Evolutionary conservation across 1,139 yeast species (phyloP).

Genomic region (Casaregolazyma lundiana): DNA sequence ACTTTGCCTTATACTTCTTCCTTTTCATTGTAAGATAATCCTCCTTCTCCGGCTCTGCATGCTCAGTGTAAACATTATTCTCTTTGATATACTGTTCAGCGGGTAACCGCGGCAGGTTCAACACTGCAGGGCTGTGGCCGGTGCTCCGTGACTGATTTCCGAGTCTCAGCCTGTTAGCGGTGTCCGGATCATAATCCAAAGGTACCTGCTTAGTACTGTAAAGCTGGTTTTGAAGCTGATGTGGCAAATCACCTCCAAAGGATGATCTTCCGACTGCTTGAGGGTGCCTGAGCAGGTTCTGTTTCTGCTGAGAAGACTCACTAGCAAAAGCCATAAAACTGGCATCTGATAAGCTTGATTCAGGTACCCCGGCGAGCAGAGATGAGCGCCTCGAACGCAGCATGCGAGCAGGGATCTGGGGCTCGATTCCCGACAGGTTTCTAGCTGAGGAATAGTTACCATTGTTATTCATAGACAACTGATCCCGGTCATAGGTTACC

Average conservation of each 20-base stretch:
- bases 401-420: conserved; percentile 5
- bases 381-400: conserved; percentile 13
- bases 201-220: conserved; percentile 19
- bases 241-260: conserved; percentile 4
- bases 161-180: not conserved
- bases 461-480: not conserved
- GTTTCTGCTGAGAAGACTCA: conserved; percentile 27
- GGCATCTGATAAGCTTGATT: not conserved
- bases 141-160: not conserved
- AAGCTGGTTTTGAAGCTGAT: conserved; percentile 10
- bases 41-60: conserved; percentile 10
- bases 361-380: conserved; percentile 10
- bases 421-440: not conserved
- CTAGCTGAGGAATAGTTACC: not conserved
- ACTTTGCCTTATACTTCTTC: conserved; percentile 35
- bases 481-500: not conserved
- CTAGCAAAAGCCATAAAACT: conserved; percentile 23
- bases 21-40: conserved; percentile 16
- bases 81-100: not conserved
- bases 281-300: conserved; percentile 21
- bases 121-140: not conserved
- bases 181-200: conserved; percentile 2
- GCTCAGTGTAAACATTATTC: not conserved
- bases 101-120: not conserved
- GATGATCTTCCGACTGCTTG: not conserved